Conservation (phyloP, 176 grass and related monocot species). For the Carex pumila region DNA sequence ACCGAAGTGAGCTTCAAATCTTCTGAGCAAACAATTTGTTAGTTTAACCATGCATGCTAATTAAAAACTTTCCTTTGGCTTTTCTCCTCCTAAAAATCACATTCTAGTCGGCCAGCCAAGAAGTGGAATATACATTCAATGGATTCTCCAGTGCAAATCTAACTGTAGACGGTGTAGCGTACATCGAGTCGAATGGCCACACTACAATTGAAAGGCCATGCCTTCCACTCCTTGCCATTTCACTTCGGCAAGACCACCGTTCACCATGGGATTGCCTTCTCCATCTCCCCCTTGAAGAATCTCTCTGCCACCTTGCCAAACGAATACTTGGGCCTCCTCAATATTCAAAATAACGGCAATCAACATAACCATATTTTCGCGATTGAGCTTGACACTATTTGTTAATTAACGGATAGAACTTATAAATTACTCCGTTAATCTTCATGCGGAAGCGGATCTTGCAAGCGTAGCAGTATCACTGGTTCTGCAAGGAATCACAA, state of each 20-base stretch:
- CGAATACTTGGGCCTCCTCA: constrained; percentile 61
- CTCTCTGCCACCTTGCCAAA: constrained; percentile 21
- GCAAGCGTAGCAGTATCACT: too few species aligned
- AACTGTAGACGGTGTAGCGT: constrained; percentile 26
- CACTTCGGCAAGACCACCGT: too few species aligned
- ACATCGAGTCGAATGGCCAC: constrained; percentile 28
- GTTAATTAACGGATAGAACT: too few species aligned
- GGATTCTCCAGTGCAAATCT: constrained; percentile 30
- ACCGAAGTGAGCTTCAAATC: constrained; percentile 1
- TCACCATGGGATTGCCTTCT: constrained; percentile 63
- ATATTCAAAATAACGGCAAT: constrained; percentile 25
- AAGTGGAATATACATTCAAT: constrained; percentile 28
- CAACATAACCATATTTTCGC: constrained; percentile 42
- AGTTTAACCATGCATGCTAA: constrained; percentile 13
- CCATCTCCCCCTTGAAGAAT: constrained; percentile 31
- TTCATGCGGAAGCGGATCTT: too few species aligned
- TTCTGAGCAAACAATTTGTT: background rate
- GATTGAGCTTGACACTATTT: constrained; percentile 66
- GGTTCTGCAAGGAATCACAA: too few species aligned
- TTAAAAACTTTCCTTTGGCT: background rate
- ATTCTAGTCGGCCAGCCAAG: background rate
- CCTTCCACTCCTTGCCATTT: too few species aligned
- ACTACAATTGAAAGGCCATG: too few species aligned
- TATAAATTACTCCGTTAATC: too few species aligned
- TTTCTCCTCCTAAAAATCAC: background rate